These are phyloP conservation scores for Mycena belliarum DNA, from an alignment of 768 basidiomycete genomes.

Conservation along the genomic window DNA sequence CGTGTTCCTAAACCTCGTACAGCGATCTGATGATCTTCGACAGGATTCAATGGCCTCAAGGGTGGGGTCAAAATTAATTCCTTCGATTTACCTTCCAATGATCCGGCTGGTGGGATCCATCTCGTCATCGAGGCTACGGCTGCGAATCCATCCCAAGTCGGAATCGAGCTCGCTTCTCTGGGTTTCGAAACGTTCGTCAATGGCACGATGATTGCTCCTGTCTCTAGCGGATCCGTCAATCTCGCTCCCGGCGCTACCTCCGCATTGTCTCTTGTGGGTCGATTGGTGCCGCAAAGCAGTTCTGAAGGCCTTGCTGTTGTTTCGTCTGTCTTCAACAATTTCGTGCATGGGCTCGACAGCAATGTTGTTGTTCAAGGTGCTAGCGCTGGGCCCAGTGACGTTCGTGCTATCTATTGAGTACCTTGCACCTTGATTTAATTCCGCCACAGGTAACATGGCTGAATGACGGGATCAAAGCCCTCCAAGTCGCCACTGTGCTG, in stretches of 20 bases:
- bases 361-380: constrained; percentile 59
- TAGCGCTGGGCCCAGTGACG: constrained; percentile 57
- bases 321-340: constrained; percentile 70
- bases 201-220: constrained; percentile 59
- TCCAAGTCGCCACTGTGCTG: constrained; percentile 57
- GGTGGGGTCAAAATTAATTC: constrained; percentile 61
- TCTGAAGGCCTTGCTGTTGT: constrained; percentile 55
- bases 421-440: not conserved
- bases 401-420: constrained; percentile 29
- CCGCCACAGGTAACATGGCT: constrained; percentile 63
- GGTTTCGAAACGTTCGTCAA: constrained; percentile 61
- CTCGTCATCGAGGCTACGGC: constrained; percentile 62
- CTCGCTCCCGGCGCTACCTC: constrained; percentile 57
- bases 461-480: constrained; percentile 66
- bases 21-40: not conserved
- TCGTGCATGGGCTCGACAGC: constrained; percentile 67
- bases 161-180: constrained; percentile 61
- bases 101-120: constrained; percentile 71
- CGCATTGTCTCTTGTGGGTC: constrained; percentile 55
- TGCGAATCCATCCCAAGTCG: constrained; percentile 74
- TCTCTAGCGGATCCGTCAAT: constrained; percentile 47
- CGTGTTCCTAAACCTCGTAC: too few species aligned
- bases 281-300: constrained; percentile 62
- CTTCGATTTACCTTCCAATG: constrained; percentile 71
- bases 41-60: constrained; percentile 63